phyloP scores from a whole-genome alignment of 2,329 filamentous ascomycete species.

The Diplodia scrobiculata region DNA sequence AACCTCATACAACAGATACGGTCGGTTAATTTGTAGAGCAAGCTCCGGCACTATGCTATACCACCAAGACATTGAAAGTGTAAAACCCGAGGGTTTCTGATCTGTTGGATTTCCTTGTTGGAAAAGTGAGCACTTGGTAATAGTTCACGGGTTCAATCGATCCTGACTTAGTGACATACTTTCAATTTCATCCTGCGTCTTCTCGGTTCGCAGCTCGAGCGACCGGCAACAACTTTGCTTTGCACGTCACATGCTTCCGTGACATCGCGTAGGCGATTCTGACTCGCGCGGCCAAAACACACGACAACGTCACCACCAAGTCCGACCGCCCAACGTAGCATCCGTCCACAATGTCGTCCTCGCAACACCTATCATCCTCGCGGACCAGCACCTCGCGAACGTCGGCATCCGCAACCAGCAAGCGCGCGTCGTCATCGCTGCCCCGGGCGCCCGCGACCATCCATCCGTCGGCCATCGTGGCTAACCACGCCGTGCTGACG shows the following conservation, averaged over 20 bases:
- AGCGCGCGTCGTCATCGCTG: slow-evolving; percentile 42
- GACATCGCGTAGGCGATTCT: neutral
- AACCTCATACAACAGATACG: no score
- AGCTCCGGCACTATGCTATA: no score
- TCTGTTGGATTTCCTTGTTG: no score
- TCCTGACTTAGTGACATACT: no score
- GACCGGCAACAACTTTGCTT: slow-evolving; percentile 6
- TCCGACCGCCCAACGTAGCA: neutral
- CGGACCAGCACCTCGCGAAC: slow-evolving; percentile 11
- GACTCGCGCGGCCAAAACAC: slow-evolving; percentile 20
- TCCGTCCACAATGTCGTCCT: slow-evolving; percentile 1
- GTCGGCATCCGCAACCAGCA: slow-evolving; percentile 37
- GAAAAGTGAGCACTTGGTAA: no score
- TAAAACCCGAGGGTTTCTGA: no score
- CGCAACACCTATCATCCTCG: slow-evolving; percentile 12
- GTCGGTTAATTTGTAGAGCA: no score
- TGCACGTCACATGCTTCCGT: neutral
- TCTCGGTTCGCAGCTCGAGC: no score
- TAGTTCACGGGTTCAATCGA: no score
- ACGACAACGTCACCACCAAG: slow-evolving; percentile 1
- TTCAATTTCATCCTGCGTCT: no score
- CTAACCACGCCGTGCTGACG: slow-evolving; percentile 53
- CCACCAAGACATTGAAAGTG: no score
- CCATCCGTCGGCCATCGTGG: slow-evolving; percentile 53
- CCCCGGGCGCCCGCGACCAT: slow-evolving; percentile 46